These are phyloP conservation scores for Lathyrus tuberosus DNA, from an alignment of 306 rosid genomes.

Conservation along the genomic window DNA sequence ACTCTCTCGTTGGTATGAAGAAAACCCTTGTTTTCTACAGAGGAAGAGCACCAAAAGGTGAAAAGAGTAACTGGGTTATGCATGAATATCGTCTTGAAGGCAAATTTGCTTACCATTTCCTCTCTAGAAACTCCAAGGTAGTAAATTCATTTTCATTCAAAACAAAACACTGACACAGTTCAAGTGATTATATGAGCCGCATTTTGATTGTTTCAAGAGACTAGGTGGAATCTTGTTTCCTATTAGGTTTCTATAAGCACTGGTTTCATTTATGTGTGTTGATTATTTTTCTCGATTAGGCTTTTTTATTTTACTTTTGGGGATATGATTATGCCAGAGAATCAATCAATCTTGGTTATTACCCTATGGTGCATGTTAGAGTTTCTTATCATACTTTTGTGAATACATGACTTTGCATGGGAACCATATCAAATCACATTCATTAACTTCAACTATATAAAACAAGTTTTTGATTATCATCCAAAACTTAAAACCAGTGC, in stretches of 20 bases:
- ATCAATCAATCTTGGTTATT: conserved; percentile 16
- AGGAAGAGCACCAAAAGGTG: conserved; percentile 95
- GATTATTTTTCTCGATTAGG: conserved; percentile 26
- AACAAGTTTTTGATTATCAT: not conserved
- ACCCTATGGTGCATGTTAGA: conserved; percentile 9
- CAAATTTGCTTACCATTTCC: conserved; percentile 84
- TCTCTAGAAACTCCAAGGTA: conserved; percentile 71
- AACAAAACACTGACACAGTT: not conserved
- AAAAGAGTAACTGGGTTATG: conserved; percentile 96
- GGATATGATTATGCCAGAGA: conserved; percentile 2
- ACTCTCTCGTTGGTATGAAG: conserved; percentile 93
- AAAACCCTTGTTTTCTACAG: conserved; percentile 89
- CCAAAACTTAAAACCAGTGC: not conserved
- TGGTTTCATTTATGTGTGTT: conserved; percentile 40
- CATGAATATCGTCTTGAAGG: conserved; percentile 99
- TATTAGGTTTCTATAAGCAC: conserved; percentile 19
- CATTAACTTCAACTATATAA: not conserved
- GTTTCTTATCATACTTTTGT: not conserved
- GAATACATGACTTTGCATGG: conserved; percentile 39
- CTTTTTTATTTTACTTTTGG: conserved; percentile 9
- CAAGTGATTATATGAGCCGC: conserved; percentile 23
- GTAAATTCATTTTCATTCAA: not conserved
- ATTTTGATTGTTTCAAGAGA: not conserved
- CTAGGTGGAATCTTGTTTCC: conserved; percentile 40
- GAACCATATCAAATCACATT: conserved; percentile 18